Evolutionary conservation across 176 grass and related monocot species (phyloP), one percentile per base, ranked within the genome.

Genomic region (Oryza meyeriana): DNA sequence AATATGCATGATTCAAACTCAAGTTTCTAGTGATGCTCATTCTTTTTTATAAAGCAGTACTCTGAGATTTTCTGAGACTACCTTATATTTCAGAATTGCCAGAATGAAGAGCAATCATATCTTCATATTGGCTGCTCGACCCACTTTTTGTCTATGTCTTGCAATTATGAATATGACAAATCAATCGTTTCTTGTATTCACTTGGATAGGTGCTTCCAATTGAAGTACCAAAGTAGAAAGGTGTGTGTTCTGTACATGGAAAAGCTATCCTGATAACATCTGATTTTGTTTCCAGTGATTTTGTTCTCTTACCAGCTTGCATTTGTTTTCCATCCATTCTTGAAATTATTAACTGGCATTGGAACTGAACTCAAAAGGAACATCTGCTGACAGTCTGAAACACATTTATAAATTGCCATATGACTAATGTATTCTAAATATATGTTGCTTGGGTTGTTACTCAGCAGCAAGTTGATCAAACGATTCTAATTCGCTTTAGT

Each of bases 141-240:
- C 71, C 38, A 70, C 64, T 75, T 32, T 90, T 84, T 90, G 71
- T 80, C 89, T 80, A 16, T 91, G 40, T 84, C 85, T 87, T 87
- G 89, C 85, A 83, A 75, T 66, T 80, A 84, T 80, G 85, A 87
- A 71, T 84, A 87, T 80, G 66, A 72, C 71, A 65, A 91, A 75
- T 87, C 89, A 80, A 47, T 80, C 84, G 64, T 91, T 87, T 91
- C 89, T 77, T 87, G 81, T 71, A 91, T 91, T 91, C 55, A 72
- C 36, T 65, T 91, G 89, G 85, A 84, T 81, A 91, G 45, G 41
- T 87, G 50, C 85, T 77, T 91, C 72, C 81, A 87, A 34, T 84
- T 84, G 63, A 91, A 91, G 81, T 87, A 81, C 72, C 55, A 84
- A 28, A 68, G 55, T 87, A 84, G 76, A 87, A 91, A 91, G 89